phyloP scores from a whole-genome alignment of 1,284 basidiomycete genomes.

The Cutaneotrichosporon cavernicola region DNA sequence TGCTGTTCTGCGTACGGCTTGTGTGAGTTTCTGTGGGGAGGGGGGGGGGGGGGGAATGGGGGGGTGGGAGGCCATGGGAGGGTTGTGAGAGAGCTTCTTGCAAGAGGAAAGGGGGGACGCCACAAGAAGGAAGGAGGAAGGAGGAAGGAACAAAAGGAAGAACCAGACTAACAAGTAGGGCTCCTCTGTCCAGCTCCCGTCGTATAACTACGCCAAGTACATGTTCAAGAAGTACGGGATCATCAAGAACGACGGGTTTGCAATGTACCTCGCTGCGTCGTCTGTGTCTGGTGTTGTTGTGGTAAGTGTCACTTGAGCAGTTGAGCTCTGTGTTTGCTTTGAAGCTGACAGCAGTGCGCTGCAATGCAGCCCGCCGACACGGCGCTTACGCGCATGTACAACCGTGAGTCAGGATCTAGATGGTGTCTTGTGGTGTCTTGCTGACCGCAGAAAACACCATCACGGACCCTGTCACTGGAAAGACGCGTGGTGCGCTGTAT shows the following conservation, averaged over 20 bases:
- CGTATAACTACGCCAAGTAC: slow-evolving; percentile 89
- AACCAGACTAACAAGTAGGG: slow-evolving; percentile 52
- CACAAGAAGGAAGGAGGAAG: no score
- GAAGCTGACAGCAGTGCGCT: slow-evolving; percentile 59
- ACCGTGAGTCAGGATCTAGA: slow-evolving; percentile 57
- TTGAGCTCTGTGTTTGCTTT: neutral
- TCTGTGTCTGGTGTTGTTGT: slow-evolving; percentile 88
- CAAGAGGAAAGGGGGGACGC: no score
- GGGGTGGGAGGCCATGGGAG: no score
- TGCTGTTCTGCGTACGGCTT: slow-evolving; percentile 86
- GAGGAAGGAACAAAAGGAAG: neutral
- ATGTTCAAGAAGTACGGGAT: slow-evolving; percentile 67
- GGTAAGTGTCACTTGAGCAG: slow-evolving; percentile 56
- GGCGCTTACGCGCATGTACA: slow-evolving; percentile 94
- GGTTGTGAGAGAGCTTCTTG: no score
- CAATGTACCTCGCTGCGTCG: slow-evolving; percentile 85
- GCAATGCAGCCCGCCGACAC: slow-evolving; percentile 69
- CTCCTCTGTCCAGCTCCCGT: slow-evolving; percentile 79
- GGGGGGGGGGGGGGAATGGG: neutral
- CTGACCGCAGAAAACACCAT: slow-evolving; percentile 64
- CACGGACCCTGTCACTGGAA: slow-evolving; percentile 66
- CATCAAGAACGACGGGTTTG: slow-evolving; percentile 69
- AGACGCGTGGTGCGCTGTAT: slow-evolving; percentile 73
- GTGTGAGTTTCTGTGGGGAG: slow-evolving; percentile 59
- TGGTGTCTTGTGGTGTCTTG: no score